phyloP scores from a whole-genome alignment of 306 rosid species.

The Carpinus fangiana region DNA sequence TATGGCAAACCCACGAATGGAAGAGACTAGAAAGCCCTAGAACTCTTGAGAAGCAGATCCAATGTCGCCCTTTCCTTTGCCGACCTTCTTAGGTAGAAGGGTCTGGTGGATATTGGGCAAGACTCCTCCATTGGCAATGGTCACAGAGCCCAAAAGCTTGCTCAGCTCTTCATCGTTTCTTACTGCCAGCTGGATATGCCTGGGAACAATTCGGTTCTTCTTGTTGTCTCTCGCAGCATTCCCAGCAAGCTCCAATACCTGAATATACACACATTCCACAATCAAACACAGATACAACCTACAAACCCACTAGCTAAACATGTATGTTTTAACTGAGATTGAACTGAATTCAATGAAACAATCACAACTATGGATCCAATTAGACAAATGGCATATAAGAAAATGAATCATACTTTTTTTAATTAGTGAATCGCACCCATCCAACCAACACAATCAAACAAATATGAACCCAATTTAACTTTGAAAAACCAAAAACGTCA shows the following conservation, averaged over 20 bases:
- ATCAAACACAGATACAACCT: not conserved
- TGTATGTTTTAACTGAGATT: not conserved
- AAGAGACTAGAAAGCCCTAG: conserved; percentile 8
- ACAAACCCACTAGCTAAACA: too few species aligned
- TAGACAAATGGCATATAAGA: too few species aligned
- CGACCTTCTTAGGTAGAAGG: conserved; percentile 68
- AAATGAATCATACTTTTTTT: too few species aligned
- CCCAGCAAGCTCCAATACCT: conserved; percentile 85
- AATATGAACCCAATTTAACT: too few species aligned
- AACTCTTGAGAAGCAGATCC: conserved; percentile 91
- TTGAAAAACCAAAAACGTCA: too few species aligned
- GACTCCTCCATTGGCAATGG: conserved; percentile 79
- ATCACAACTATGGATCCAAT: not conserved
- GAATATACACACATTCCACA: not conserved
- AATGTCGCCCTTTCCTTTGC: conserved; percentile 74
- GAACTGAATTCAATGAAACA: not conserved
- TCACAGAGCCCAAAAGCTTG: conserved; percentile 76
- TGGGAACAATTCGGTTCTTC: conserved; percentile 85
- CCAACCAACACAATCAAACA: too few species aligned
- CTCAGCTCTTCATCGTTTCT: conserved; percentile 85
- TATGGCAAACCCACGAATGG: not conserved
- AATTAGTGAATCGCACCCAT: too few species aligned
- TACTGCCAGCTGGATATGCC: conserved; percentile 86
- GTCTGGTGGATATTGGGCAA: conserved; percentile 72
- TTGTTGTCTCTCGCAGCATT: conserved; percentile 92